These are phyloP conservation scores for Phytophthora fragariaefolia DNA, from an alignment of 352 stramenopile genomes.

Conservation along the genomic window DNA sequence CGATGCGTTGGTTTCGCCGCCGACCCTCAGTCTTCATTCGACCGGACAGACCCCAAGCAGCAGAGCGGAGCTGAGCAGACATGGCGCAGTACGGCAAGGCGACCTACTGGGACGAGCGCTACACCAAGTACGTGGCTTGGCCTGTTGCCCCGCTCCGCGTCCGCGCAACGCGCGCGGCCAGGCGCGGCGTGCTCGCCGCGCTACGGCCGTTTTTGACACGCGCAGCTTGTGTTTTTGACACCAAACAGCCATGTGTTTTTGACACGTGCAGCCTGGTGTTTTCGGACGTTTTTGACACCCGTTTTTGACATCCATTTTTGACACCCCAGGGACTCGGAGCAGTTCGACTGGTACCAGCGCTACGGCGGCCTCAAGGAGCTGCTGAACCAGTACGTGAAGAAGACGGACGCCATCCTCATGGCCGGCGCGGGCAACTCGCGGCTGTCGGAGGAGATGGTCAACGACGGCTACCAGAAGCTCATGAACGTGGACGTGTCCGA, in stretches of 20 bases:
- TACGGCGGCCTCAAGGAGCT: constrained; percentile 93
- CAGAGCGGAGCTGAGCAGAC: not conserved
- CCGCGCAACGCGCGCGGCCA: too few relatives aligned
- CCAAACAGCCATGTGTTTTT: constrained; percentile 1
- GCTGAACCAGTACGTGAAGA: constrained; percentile 93
- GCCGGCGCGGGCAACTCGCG: constrained; percentile 93
- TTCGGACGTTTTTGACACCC: constrained; percentile 3
- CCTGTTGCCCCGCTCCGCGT: not conserved
- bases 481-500: constrained; percentile 97
- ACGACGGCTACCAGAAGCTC: constrained; percentile 95
- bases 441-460: constrained; percentile 96
- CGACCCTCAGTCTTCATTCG: not conserved
- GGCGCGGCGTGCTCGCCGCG: too few relatives aligned
- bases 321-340: constrained; percentile 89
- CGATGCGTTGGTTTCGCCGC: not conserved
- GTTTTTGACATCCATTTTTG: not conserved
- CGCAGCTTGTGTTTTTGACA: not conserved
- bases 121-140: constrained; percentile 85
- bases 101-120: constrained; percentile 95
- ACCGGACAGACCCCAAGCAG: not conserved
- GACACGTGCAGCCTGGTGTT: not conserved
- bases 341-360: constrained; percentile 95
- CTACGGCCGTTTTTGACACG: constrained; percentile 1
- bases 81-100: constrained; percentile 95
- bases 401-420: constrained; percentile 94